These are phyloP conservation scores for Aspergillus flavus DNA, from an alignment of 2,329 filamentous ascomycete species.

Conservation along the genomic window DNA sequence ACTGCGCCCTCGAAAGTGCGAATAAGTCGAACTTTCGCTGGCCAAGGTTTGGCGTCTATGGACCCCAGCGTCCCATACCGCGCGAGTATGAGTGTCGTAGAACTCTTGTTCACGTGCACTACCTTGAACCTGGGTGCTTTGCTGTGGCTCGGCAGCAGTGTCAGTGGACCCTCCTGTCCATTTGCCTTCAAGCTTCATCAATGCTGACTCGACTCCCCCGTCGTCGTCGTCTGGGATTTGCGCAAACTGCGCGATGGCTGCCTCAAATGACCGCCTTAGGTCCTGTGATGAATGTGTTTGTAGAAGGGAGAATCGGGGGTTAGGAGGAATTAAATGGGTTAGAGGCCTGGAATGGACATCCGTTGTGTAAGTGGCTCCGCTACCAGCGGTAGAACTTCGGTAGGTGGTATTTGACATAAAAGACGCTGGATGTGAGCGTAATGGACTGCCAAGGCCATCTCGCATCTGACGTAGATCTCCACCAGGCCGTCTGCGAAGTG, in stretches of 20 bases:
- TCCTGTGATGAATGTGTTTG: constrained; percentile 60
- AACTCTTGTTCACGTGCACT: constrained; percentile 10
- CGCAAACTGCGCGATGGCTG: constrained; percentile 82
- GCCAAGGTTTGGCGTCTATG: constrained; percentile 27
- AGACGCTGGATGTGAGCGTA: constrained; percentile 38
- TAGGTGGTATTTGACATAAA: constrained; percentile 41
- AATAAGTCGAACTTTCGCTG: constrained; percentile 28
- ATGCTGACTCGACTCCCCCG: constrained; percentile 87
- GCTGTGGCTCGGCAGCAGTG: background rate
- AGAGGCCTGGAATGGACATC: constrained; percentile 26
- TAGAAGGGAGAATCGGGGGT: constrained; percentile 45
- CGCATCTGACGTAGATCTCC: constrained; percentile 72
- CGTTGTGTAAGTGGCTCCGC: constrained; percentile 17
- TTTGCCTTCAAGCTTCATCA: constrained; percentile 89
- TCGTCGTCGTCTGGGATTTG: constrained; percentile 87
- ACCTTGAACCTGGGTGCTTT: background rate
- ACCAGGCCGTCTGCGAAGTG: constrained; percentile 72
- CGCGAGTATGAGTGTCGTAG: constrained; percentile 5
- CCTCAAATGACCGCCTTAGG: constrained; percentile 75
- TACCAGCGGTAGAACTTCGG: constrained; percentile 29
- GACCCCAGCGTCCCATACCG: constrained; percentile 19
- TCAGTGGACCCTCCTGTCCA: constrained; percentile 45
- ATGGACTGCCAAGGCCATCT: constrained; percentile 65
- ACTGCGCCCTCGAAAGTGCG: constrained; percentile 29
- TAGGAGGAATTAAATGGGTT: constrained; percentile 33